Conservation (phyloP, 371 early-diverging fungal species). For the Ordospora colligata region DNA sequence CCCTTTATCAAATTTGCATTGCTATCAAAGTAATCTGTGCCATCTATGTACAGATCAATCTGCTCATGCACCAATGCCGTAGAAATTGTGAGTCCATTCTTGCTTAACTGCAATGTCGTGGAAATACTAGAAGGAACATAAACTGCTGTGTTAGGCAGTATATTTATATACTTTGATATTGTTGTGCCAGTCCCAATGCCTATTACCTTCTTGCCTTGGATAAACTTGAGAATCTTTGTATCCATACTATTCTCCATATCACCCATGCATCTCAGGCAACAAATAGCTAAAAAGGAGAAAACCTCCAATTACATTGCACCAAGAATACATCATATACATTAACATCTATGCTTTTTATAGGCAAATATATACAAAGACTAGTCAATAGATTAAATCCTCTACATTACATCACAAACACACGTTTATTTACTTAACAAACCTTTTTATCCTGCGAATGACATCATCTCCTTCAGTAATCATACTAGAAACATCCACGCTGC, state of each 20-base stretch:
- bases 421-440: conserved; percentile 23
- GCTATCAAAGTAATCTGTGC: conserved; percentile 54
- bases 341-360: background rate
- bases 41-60: conserved; percentile 58
- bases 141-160: background rate
- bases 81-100: background rate
- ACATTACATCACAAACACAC: background rate
- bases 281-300: background rate
- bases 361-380: background rate
- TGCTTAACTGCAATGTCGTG: background rate
- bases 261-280: background rate
- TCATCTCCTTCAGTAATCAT: conserved; percentile 20
- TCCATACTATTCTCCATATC: background rate
- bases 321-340: background rate
- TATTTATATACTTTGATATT: conserved; percentile 28
- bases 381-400: background rate
- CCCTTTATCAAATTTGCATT: conserved; percentile 55
- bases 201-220: conserved; percentile 6
- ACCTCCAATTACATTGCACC: background rate
- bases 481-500: conserved; percentile 77
- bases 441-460: conserved; percentile 25
- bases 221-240: conserved; percentile 6
- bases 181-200: conserved; percentile 55
- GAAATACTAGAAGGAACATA: conserved; percentile 31
- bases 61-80: background rate